phyloP scores from a whole-genome alignment of 768 basidiomycete genomes.

The Lactarius pseudohatsudake region DNA sequence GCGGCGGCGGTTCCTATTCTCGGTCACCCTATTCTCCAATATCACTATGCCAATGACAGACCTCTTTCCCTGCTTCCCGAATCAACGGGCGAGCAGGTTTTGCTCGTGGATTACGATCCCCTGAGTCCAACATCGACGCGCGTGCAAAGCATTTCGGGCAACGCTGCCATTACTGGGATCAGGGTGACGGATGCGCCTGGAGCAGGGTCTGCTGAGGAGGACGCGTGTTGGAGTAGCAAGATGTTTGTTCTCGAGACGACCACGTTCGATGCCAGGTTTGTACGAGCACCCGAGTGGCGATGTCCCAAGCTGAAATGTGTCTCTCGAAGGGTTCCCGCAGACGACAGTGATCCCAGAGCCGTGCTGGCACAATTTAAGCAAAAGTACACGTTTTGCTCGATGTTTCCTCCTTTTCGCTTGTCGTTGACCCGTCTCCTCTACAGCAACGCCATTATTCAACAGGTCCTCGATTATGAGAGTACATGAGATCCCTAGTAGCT shows the following conservation, averaged over 20 bases:
- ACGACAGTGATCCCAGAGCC: slow-evolving; percentile 49
- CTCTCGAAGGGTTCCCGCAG: slow-evolving; percentile 30
- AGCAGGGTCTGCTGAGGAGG: slow-evolving; percentile 53
- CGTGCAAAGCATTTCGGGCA: slow-evolving; percentile 51
- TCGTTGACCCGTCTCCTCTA: neutral
- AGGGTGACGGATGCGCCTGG: slow-evolving; percentile 75
- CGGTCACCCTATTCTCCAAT: slow-evolving; percentile 72
- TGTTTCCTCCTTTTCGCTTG: slow-evolving; percentile 6
- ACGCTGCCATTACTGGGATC: slow-evolving; percentile 54
- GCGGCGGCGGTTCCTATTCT: slow-evolving; percentile 40
- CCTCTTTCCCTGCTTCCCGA: slow-evolving; percentile 63
- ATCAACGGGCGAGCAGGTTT: slow-evolving; percentile 63
- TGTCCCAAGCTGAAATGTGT: neutral
- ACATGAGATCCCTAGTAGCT: slow-evolving; percentile 10
- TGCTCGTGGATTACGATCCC: slow-evolving; percentile 72
- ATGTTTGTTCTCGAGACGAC: slow-evolving; percentile 79
- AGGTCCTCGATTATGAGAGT: slow-evolving; percentile 50
- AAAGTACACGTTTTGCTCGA: slow-evolving; percentile 42
- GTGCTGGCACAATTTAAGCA: slow-evolving; percentile 66
- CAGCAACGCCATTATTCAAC: slow-evolving; percentile 57
- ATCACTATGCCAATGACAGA: slow-evolving; percentile 79
- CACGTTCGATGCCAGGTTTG: slow-evolving; percentile 48
- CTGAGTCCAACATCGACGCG: slow-evolving; percentile 39
- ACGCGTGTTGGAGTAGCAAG: slow-evolving; percentile 47
- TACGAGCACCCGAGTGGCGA: neutral